phyloP scores from a whole-genome alignment of 306 rosid species.

The Carpinus viminea region DNA sequence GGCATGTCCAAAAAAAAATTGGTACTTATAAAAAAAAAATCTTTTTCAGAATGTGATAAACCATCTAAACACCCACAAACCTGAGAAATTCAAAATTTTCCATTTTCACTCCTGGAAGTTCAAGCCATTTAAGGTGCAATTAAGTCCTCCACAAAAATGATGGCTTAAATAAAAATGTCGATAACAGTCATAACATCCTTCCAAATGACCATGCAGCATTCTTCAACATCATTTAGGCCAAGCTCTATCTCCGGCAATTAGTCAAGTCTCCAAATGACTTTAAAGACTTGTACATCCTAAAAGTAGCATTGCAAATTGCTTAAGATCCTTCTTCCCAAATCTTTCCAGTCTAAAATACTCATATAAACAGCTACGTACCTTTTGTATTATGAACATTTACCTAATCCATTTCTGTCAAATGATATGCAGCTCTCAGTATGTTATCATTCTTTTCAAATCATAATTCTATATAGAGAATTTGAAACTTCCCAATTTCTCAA shows the following conservation, averaged over 20 bases:
- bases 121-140: neutral
- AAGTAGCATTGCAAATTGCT: neutral
- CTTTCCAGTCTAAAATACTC: conserved; percentile 6
- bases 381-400: neutral
- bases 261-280: neutral
- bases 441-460: neutral
- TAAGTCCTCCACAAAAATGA: neutral
- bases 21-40: neutral
- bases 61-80: neutral
- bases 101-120: neutral
- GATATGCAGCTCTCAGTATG: neutral
- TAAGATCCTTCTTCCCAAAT: neutral
- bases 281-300: neutral
- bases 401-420: neutral
- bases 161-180: neutral
- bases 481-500: conserved; percentile 1
- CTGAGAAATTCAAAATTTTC: neutral
- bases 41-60: neutral
- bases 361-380: neutral
- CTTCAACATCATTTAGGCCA: neutral
- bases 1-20: no score
- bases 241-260: conserved; percentile 5
- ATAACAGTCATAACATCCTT: neutral
- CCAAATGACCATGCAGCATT: neutral
- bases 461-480: neutral